These are phyloP conservation scores for Exophiala alcalophila DNA, from an alignment of 2,329 filamentous ascomycete species.

Conservation along the genomic window DNA sequence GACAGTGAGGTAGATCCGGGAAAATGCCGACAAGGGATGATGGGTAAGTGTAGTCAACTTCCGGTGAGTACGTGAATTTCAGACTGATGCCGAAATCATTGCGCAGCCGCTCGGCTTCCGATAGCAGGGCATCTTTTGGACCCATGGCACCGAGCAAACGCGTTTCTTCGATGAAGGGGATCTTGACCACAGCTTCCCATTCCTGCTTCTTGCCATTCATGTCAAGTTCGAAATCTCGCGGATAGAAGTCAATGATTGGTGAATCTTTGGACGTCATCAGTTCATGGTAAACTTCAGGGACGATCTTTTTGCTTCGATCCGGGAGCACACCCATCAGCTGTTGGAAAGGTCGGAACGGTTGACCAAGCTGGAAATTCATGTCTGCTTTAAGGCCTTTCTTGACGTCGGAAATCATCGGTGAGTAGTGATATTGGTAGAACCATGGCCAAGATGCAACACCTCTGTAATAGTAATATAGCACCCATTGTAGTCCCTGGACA, in stretches of 20 bases:
- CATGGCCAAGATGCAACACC: slow-evolving; percentile 98
- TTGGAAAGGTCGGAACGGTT: slow-evolving; percentile 91
- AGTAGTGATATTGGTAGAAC: slow-evolving; percentile 97
- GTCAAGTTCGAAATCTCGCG: slow-evolving; percentile 91
- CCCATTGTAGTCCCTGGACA: slow-evolving; percentile 96
- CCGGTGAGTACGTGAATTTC: slow-evolving; percentile 83
- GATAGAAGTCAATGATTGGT: slow-evolving; percentile 97
- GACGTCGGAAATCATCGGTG: slow-evolving; percentile 95
- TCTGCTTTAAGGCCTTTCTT: slow-evolving; percentile 81
- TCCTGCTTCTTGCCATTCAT: slow-evolving; percentile 99
- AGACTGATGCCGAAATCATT: slow-evolving; percentile 90
- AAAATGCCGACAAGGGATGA: slow-evolving; percentile 88
- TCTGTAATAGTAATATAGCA: slow-evolving; percentile 95
- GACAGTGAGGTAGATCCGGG: slow-evolving; percentile 80
- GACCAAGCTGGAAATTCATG: slow-evolving; percentile 87
- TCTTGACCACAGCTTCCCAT: slow-evolving; percentile 98
- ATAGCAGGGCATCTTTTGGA: slow-evolving; percentile 74
- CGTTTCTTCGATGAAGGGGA: slow-evolving; percentile 95
- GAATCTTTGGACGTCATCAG: slow-evolving; percentile 89
- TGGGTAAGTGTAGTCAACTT: slow-evolving; percentile 76
- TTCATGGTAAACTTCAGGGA: slow-evolving; percentile 80
- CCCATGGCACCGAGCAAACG: slow-evolving; percentile 82
- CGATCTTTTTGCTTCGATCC: slow-evolving; percentile 95
- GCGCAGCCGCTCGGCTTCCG: slow-evolving; percentile 71
- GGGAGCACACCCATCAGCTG: slow-evolving; percentile 98